These are phyloP conservation scores for Thalassiosira mediterranea DNA, from an alignment of 352 stramenopile species.

Conservation along the genomic window DNA sequence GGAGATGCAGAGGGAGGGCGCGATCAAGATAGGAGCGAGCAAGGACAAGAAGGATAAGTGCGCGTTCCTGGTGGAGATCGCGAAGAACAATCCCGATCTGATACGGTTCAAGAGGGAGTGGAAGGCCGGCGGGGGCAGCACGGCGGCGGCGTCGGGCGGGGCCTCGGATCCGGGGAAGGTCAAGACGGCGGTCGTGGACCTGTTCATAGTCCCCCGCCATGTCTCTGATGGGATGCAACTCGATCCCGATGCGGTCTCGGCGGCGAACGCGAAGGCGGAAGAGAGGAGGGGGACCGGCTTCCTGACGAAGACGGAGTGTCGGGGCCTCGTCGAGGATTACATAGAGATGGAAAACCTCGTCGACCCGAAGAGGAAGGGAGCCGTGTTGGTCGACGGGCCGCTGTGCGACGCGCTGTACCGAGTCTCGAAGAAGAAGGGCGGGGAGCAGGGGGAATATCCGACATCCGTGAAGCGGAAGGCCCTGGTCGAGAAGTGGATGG, in stretches of 20 bases:
- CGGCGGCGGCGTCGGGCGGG: slow-evolving; percentile 5
- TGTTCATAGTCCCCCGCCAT: slow-evolving; percentile 68
- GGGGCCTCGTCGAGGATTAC: slow-evolving; percentile 72
- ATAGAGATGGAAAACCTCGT: slow-evolving; percentile 62
- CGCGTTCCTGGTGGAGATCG: slow-evolving; percentile 56
- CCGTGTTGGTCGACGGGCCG: slow-evolving; percentile 68
- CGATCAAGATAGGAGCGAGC: slow-evolving; percentile 62
- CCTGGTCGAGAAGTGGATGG: slow-evolving; percentile 55
- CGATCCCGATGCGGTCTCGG: slow-evolving; percentile 65
- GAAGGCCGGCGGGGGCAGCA: slow-evolving; percentile 35
- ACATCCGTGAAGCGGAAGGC: slow-evolving; percentile 65
- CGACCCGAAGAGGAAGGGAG: slow-evolving; percentile 22
- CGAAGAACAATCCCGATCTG: slow-evolving; percentile 56
- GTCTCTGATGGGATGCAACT: slow-evolving; percentile 60
- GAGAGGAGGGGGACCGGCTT: slow-evolving; percentile 74
- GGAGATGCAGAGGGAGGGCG: slow-evolving; percentile 53
- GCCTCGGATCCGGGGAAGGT: slow-evolving; percentile 7
- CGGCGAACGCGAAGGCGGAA: slow-evolving; percentile 69
- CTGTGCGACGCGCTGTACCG: slow-evolving; percentile 71
- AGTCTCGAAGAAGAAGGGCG: slow-evolving; percentile 40
- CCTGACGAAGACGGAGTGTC: slow-evolving; percentile 72
- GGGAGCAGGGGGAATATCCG: slow-evolving; percentile 31
- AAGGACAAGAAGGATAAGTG: slow-evolving; percentile 67
- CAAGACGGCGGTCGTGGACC: slow-evolving; percentile 67
- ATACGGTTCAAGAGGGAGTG: slow-evolving; percentile 39